Evolutionary conservation across 2,329 filamentous ascomycete species (phyloP), one percentile per base, ranked within the genome.

Genomic region (Xylariaceae sp.): DNA sequence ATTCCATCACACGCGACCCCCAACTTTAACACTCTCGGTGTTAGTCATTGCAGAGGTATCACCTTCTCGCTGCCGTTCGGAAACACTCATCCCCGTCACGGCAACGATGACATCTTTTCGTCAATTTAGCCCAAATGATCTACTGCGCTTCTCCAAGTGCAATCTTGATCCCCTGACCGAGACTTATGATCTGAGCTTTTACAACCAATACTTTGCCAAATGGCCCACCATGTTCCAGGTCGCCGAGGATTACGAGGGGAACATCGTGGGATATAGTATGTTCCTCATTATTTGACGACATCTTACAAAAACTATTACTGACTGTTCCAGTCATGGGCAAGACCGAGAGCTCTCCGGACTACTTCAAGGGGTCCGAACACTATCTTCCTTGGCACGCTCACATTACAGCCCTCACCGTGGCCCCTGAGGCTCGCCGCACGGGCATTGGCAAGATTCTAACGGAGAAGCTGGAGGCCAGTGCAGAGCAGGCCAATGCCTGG

Each of bases 381-480:
- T 96, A 95, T 74, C 87, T 96, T n/a, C 93, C 93, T n/a, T 97
- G 91, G 90, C 94, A 99, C 74, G 93, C 91, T 17, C 94, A 99
- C 73, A 96, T 99, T 67, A 99, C 94, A 5, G 94, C 93, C 34
- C 79, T 99, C 47, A 97, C 94, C 0, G 90, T 99, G 17, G 87
- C 93, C 0, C 94, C 94, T 0, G 84, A 87, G 51, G 90, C 90
- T 45, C 86, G 94, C 28, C 83, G 94, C 41, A 80, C 94, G 14
- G 93, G 94, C 14, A 88, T 97, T 63, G 94, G 93, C 46, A 90
- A 88, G 54, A 86, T 88, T 42, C 79, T 99, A 36, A 91, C 88
- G 0, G 81, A 88, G 64, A 85, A 89, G 51, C 79, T 99, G 31
- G 93, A 97, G 71, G 78, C 79, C n/a, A 86, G 84, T 2, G 90